phyloP scores from a whole-genome alignment of 2,329 filamentous ascomycete genomes.

The Trichoderma sp. region DNA sequence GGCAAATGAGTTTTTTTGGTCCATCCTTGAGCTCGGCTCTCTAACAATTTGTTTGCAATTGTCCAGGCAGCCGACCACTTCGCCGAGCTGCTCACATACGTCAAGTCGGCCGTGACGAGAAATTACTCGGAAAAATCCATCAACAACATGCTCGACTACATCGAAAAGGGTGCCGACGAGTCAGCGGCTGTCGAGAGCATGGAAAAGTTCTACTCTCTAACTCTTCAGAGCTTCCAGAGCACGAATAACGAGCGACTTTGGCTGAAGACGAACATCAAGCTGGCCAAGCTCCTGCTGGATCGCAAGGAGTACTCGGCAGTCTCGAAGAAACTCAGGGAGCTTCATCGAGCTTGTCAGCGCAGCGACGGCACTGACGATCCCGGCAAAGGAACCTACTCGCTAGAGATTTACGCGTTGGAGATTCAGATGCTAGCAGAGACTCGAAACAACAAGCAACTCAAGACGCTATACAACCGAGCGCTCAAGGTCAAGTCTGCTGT shows the following conservation, averaged over 20 bases:
- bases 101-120: conserved; percentile 92
- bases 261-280: conserved; percentile 98
- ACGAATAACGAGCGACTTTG: conserved; percentile 97
- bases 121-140: conserved; percentile 99
- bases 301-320: conserved; percentile 82
- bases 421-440: conserved; percentile 99
- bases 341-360: conserved; percentile 84
- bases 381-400: conserved; percentile 91
- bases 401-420: conserved; percentile 94
- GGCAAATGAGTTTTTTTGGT: neutral
- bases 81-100: conserved; percentile 90
- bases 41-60: neutral
- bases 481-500: conserved; percentile 94
- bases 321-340: conserved; percentile 77
- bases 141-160: conserved; percentile 98
- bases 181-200: conserved; percentile 72
- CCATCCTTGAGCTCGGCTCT: neutral
- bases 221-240: conserved; percentile 89
- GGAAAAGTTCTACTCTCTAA: conserved; percentile 93
- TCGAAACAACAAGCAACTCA: conserved; percentile 95
- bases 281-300: conserved; percentile 86
- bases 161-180: conserved; percentile 81
- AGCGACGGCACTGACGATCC: conserved; percentile 87
- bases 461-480: conserved; percentile 86
- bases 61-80: conserved; percentile 84